Evolutionary conservation across 257 asterid genomes (phyloP).

Genomic region (Catharanthus roseus): DNA sequence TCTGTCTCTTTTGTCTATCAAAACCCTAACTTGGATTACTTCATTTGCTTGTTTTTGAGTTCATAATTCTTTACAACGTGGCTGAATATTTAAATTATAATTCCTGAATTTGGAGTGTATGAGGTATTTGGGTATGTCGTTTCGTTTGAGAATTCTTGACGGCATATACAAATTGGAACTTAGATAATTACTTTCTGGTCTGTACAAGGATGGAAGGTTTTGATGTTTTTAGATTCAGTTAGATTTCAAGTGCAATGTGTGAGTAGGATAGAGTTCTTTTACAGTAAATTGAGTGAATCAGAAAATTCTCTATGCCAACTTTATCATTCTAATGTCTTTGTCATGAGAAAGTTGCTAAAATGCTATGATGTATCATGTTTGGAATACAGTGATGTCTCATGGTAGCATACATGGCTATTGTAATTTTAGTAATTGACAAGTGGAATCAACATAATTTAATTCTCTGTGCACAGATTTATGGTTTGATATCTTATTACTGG

Average conservation of each 20-base stretch:
- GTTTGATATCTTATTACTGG: not conserved
- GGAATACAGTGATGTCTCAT: not conserved
- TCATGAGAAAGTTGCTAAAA: not conserved
- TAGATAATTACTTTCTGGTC: not conserved
- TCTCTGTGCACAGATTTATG: not conserved
- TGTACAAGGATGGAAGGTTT: not conserved
- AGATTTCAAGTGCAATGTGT: not conserved
- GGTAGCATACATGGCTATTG: not conserved
- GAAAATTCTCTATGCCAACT: not conserved
- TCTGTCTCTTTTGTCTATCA: not conserved
- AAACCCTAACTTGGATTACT: constrained; percentile 24
- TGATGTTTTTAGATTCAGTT: not conserved
- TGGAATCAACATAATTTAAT: too few species aligned
- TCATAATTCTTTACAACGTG: not conserved
- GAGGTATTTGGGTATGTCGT: not conserved
- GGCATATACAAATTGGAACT: not conserved
- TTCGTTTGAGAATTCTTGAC: not conserved
- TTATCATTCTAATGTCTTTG: not conserved
- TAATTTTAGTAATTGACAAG: too few species aligned
- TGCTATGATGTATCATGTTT: not conserved
- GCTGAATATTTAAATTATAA: not conserved
- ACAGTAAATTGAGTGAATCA: not conserved
- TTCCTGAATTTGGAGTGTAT: not conserved
- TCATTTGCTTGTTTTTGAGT: not conserved
- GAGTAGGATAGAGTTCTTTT: not conserved